These are phyloP conservation scores for Chlamydomonas applanata DNA, from an alignment of 139 green algal genomes.

Conservation along the genomic window DNA sequence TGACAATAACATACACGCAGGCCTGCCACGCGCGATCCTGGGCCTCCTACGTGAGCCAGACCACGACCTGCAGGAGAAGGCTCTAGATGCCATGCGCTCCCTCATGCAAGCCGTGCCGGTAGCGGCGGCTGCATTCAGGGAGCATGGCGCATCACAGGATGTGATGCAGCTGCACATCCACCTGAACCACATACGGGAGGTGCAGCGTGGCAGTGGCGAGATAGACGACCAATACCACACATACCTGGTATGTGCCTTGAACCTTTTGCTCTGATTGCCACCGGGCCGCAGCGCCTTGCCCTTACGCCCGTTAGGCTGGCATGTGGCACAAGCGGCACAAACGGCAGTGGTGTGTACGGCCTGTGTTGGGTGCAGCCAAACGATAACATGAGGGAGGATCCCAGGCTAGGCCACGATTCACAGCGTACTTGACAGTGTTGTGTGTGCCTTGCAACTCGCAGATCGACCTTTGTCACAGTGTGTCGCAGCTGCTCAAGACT, in stretches of 20 bases:
- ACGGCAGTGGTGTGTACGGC: too few species aligned
- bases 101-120: background rate
- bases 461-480: too few species aligned
- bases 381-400: too few species aligned
- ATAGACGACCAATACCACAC: background rate
- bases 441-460: too few species aligned
- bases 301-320: too few species aligned
- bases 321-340: too few species aligned
- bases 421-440: too few species aligned
- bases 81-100: background rate
- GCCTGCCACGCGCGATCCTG: background rate
- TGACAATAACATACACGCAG: background rate
- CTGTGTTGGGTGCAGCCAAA: too few species aligned
- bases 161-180: constrained; percentile 1
- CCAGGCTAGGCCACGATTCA: too few species aligned
- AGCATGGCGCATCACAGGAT: background rate
- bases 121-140: background rate
- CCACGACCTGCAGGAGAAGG: constrained; percentile 18
- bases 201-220: background rate
- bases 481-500: too few species aligned
- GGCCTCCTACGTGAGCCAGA: background rate
- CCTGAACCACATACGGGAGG: background rate
- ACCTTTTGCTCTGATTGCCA: too few species aligned
- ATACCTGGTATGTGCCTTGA: constrained; percentile 1
- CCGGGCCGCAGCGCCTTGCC: too few species aligned